phyloP scores from a whole-genome alignment of 2,329 filamentous ascomycete species.

The Alternaria novae-zelandiae region DNA sequence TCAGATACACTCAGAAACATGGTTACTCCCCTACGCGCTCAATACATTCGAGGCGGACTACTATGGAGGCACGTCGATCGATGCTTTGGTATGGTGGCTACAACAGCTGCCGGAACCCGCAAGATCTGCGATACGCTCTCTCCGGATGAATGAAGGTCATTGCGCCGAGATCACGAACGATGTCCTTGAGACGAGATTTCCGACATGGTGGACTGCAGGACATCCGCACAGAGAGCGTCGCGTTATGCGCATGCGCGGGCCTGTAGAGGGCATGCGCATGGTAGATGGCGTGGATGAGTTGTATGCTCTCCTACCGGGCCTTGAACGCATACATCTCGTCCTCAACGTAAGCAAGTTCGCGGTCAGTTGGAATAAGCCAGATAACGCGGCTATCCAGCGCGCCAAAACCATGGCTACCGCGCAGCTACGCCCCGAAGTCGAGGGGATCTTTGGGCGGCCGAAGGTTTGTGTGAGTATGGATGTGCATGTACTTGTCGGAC shows the following conservation, averaged over 20 bases:
- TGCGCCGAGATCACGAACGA: not conserved
- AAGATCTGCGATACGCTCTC: not conserved
- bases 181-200: not conserved
- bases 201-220: not conserved
- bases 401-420: not conserved
- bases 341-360: not conserved
- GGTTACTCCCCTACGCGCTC: not conserved
- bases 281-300: not conserved
- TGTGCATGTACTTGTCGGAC: not conserved
- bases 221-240: not conserved
- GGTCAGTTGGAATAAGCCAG: not conserved
- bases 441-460: not conserved
- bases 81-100: not conserved
- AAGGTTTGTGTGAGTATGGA: not conserved
- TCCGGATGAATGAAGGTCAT: not conserved
- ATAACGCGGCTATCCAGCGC: not conserved
- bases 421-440: not conserved
- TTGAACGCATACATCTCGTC: not conserved
- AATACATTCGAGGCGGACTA: not conserved
- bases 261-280: not conserved
- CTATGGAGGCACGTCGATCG: not conserved
- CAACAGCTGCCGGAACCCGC: not conserved
- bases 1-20: not conserved
- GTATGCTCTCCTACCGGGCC: not conserved
- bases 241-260: not conserved